Conservation (phyloP, 2,329 filamentous ascomycete genomes). For the Monilinia fructigena region DNA sequence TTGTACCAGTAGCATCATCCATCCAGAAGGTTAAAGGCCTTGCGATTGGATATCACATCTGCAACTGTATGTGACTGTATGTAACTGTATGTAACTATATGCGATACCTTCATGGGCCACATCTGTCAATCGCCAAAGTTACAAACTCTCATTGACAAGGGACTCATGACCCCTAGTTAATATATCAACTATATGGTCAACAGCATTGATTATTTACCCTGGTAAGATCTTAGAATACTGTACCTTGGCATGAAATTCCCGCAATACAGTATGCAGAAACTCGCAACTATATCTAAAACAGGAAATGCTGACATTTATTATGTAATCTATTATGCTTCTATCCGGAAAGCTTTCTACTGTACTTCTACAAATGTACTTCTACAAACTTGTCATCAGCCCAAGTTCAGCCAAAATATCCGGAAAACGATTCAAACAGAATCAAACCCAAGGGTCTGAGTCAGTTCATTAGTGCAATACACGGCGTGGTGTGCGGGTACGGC, state of each 20-base stretch:
- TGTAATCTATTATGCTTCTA: constrained; percentile 19
- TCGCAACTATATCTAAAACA: constrained; percentile 21
- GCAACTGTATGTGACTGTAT: background rate
- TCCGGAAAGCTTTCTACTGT: constrained; percentile 5
- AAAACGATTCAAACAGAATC: background rate
- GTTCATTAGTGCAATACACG: constrained; percentile 9
- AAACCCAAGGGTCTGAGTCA: background rate
- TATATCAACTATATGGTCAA: background rate
- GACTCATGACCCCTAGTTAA: background rate
- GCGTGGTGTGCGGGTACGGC: constrained; percentile 20
- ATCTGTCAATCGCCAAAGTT: constrained; percentile 13
- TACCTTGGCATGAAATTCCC: background rate
- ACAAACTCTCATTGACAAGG: background rate
- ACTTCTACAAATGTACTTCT: background rate
- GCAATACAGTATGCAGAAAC: constrained; percentile 5
- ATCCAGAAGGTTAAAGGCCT: background rate
- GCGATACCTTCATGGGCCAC: constrained; percentile 1
- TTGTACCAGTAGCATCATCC: background rate
- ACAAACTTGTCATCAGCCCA: constrained; percentile 5
- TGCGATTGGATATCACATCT: constrained; percentile 14
- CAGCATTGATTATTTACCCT: background rate
- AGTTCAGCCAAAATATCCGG: constrained; percentile 8
- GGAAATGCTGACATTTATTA: constrained; percentile 20
- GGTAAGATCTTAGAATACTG: background rate
- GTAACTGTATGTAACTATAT: background rate